These are phyloP conservation scores for Cytospora schulzeri DNA, from an alignment of 2,329 filamentous ascomycete species.

Conservation along the genomic window DNA sequence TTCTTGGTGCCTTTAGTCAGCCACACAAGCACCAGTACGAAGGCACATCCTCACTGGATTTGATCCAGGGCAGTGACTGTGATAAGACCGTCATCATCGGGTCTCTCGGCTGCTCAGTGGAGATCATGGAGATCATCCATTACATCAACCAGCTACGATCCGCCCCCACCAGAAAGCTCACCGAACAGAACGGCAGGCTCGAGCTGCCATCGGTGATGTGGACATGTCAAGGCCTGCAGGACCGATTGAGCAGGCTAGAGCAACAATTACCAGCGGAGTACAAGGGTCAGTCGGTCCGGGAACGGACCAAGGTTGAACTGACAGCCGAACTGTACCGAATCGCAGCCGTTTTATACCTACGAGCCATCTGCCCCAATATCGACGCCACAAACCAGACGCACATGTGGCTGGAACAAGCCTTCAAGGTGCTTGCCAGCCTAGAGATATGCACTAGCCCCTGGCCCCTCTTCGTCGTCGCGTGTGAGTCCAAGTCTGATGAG, in stretches of 20 bases:
- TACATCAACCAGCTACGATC: conserved; percentile 43
- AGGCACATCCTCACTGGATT: conserved; percentile 34
- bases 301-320: conserved; percentile 38
- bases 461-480: conserved; percentile 51
- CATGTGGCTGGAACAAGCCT: conserved; percentile 39
- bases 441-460: conserved; percentile 50
- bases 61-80: conserved; percentile 35
- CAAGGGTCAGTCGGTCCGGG: conserved; percentile 25
- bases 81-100: conserved; percentile 46
- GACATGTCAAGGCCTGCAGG: conserved; percentile 35
- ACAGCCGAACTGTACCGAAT: conserved; percentile 56
- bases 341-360: conserved; percentile 39
- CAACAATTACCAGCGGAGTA: conserved; percentile 36
- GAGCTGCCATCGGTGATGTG: conserved; percentile 31
- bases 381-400: conserved; percentile 34
- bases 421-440: conserved; percentile 41
- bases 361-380: conserved; percentile 34
- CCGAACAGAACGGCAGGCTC: conserved; percentile 1
- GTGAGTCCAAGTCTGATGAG: conserved; percentile 45
- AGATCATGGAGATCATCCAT: conserved; percentile 48
- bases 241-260: conserved; percentile 32
- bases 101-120: conserved; percentile 49
- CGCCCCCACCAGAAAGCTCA: not conserved
- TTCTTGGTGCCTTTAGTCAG: conserved; percentile 47
- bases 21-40: conserved; percentile 32